Percentiles rank a stretch among this genome's conserved stretches.
These are phyloP conservation scores for Paracamarosporium sp. DNA, from an alignment of 2,329 filamentous ascomycete genomes.

Conservation along the genomic window DNA sequence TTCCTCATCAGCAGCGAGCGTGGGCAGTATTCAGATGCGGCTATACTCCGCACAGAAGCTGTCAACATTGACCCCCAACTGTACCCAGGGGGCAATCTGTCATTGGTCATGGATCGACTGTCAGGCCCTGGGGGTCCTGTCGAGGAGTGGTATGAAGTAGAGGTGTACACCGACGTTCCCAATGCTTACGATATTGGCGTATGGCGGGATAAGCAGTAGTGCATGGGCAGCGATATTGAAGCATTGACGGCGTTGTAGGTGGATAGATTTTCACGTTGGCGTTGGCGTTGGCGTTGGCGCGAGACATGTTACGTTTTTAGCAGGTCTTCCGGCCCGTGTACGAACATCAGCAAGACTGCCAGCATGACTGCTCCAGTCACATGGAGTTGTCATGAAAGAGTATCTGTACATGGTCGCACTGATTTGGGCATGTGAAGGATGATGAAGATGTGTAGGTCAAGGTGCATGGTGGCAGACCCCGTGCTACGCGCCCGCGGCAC, in stretches of 20 bases:
- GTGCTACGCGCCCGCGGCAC: not conserved
- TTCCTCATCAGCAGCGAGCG: conserved; percentile 71
- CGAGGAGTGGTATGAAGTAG: conserved; percentile 60
- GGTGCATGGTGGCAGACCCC: not conserved
- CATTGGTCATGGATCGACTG: conserved; percentile 83
- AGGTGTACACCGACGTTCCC: conserved; percentile 54
- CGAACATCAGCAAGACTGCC: not conserved
- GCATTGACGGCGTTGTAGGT: not conserved
- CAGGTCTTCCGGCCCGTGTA: not conserved
- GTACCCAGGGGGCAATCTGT: conserved; percentile 65
- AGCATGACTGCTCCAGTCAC: not conserved
- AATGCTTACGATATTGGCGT: conserved; percentile 53
- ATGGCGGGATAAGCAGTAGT: conserved; percentile 53
- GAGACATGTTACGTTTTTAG: not conserved
- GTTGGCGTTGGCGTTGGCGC: conserved; percentile 5
- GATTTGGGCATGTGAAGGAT: conserved; percentile 1
- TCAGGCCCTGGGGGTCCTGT: conserved; percentile 60
- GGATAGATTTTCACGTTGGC: not conserved
- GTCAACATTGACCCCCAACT: conserved; percentile 75
- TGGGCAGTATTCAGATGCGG: conserved; percentile 77
- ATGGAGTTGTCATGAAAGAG: not conserved
- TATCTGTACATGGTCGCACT: not conserved
- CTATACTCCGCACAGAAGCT: conserved; percentile 71
- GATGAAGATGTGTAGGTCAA: not conserved
- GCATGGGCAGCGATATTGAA: conserved; percentile 18